phyloP scores from a whole-genome alignment of 1,139 yeast genomes.

The Zygoascus meyerae region DNA sequence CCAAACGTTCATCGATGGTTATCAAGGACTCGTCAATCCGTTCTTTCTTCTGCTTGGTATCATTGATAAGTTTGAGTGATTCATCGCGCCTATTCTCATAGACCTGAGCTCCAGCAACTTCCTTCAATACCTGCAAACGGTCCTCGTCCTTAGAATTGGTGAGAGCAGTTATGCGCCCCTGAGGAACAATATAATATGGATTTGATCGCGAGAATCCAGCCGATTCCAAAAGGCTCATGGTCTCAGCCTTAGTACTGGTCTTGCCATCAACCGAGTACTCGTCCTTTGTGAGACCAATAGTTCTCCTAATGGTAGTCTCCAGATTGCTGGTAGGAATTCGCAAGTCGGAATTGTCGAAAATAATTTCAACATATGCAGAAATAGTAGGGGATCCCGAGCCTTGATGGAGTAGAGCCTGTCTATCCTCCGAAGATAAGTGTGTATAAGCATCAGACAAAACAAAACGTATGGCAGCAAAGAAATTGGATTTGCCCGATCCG shows the following conservation, averaged over 20 bases:
- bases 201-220: conserved; percentile 90
- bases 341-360: conserved; percentile 75
- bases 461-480: conserved; percentile 92
- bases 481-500: conserved; percentile 95
- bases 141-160: conserved; percentile 88
- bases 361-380: conserved; percentile 89
- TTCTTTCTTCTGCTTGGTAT: conserved; percentile 61
- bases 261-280: conserved; percentile 73
- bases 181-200: conserved; percentile 96
- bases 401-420: conserved; percentile 74
- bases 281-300: conserved; percentile 88
- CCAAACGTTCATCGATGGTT: conserved; percentile 64
- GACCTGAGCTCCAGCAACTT: conserved; percentile 92
- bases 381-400: conserved; percentile 81
- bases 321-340: conserved; percentile 65
- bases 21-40: conserved; percentile 70
- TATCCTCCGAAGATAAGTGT: conserved; percentile 80
- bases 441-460: conserved; percentile 89
- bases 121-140: conserved; percentile 71
- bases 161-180: conserved; percentile 73
- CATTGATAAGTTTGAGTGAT: conserved; percentile 72
- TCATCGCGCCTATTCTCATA: conserved; percentile 79
- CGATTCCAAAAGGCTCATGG: conserved; percentile 77
- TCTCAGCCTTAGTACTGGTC: conserved; percentile 73
- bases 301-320: conserved; percentile 73